These are phyloP conservation scores for Aschersonia sp. DNA, from an alignment of 2,329 filamentous ascomycete genomes.

Conservation along the genomic window DNA sequence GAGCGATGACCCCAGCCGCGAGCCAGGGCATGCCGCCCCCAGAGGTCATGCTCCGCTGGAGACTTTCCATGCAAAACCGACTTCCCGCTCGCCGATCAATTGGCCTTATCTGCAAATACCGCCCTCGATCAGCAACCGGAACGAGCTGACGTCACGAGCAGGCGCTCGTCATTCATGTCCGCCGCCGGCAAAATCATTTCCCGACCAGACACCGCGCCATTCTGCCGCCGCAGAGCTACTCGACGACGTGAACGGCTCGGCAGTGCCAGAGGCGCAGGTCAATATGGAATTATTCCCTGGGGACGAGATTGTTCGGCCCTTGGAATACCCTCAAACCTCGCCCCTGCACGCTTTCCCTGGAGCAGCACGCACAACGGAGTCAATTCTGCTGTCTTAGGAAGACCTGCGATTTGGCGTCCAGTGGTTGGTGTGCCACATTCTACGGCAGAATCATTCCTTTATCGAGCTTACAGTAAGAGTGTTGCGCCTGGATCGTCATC, in stretches of 20 bases:
- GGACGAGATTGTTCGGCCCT: neutral
- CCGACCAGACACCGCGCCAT: neutral
- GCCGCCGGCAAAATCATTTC: neutral
- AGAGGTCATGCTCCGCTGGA: too few relatives aligned
- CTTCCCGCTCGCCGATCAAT: neutral
- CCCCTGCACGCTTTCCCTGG: neutral
- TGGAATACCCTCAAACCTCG: neutral
- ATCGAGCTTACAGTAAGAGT: constrained; percentile 6
- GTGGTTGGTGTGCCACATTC: constrained; percentile 12
- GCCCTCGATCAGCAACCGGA: neutral
- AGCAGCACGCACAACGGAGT: neutral
- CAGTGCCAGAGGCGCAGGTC: neutral
- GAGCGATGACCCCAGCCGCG: too few relatives aligned
- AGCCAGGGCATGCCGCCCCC: too few relatives aligned
- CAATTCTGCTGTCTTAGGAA: constrained; percentile 8
- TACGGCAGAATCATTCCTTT: constrained; percentile 9
- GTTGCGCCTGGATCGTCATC: constrained; percentile 8
- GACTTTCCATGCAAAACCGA: neutral
- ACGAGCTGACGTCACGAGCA: constrained; percentile 1
- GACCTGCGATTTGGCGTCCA: constrained; percentile 10
- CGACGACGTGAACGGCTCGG: neutral
- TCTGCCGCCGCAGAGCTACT: neutral
- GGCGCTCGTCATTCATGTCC: neutral
- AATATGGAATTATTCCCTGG: neutral
- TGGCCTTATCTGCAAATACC: neutral